Conservation (phyloP, 192 early-diverging fungal genomes). For the Geranomyces michiganensis region DNA sequence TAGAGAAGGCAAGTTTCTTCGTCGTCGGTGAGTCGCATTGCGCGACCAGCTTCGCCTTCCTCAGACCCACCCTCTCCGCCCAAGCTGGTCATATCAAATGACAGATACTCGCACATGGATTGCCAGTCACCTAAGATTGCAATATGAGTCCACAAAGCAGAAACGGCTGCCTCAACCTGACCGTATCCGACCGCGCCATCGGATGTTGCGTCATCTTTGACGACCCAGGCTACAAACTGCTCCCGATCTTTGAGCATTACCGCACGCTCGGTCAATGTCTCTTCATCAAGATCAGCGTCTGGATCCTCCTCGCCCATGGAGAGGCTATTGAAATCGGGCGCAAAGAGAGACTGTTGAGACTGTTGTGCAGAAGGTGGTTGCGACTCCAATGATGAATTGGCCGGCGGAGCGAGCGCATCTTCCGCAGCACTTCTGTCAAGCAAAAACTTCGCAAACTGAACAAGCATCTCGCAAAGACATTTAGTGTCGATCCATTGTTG, state of each 20-base stretch:
- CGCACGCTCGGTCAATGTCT: slow-evolving; percentile 17
- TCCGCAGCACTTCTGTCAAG: not conserved
- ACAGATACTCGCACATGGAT: slow-evolving; percentile 42
- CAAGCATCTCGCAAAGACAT: slow-evolving; percentile 30
- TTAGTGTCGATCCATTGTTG: slow-evolving; percentile 39
- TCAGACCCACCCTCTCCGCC: not conserved
- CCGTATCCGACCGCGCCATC: slow-evolving; percentile 23
- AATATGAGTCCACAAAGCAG: slow-evolving; percentile 34
- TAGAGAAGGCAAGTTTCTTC: slow-evolving; percentile 45
- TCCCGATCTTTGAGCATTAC: slow-evolving; percentile 7
- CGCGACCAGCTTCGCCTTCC: not conserved
- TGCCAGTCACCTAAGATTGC: slow-evolving; percentile 41
- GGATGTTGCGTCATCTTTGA: not conserved
- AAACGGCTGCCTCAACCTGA: slow-evolving; percentile 37
- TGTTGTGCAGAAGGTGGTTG: not conserved
- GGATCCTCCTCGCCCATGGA: slow-evolving; percentile 19
- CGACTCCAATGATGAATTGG: not conserved
- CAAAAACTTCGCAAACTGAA: slow-evolving; percentile 6
- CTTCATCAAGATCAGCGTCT: slow-evolving; percentile 32
- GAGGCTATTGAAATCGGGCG: slow-evolving; percentile 4
- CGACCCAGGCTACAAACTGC: slow-evolving; percentile 12
- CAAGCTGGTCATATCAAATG: slow-evolving; percentile 28
- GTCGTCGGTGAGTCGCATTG: slow-evolving; percentile 29
- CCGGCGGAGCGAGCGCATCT: not conserved
- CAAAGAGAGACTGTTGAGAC: slow-evolving; percentile 25